A percentile compares a stretch with the other conserved stretches of the same genome.
Conservation (phyloP, 495 filamentous ascomycete species). For the Hypomontagnella monticulosa region DNA sequence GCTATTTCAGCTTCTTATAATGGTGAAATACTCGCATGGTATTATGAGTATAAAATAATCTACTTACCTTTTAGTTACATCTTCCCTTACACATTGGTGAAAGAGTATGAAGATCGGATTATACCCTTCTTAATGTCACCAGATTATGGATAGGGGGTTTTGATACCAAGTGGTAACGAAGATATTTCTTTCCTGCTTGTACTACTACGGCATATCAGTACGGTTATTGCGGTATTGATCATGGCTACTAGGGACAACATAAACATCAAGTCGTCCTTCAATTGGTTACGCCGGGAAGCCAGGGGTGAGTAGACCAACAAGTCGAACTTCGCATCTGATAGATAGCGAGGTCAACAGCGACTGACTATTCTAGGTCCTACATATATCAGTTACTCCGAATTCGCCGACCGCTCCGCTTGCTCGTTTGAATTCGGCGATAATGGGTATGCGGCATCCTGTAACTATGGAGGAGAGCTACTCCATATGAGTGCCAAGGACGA, state of each 20-base stretch:
- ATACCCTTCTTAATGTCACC: too few species aligned
- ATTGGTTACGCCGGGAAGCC: constrained; percentile 16
- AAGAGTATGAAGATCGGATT: too few species aligned
- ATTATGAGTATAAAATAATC: neutral
- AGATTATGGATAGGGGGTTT: too few species aligned
- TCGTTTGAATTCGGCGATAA: constrained; percentile 42
- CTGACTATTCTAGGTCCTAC: constrained; percentile 29
- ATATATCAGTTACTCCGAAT: constrained; percentile 36
- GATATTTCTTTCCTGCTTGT: too few species aligned
- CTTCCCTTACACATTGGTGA: too few species aligned
- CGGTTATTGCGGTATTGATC: neutral
- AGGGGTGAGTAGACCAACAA: neutral
- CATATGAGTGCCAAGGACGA: constrained; percentile 29
- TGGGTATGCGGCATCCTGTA: constrained; percentile 34
- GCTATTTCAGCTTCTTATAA: neutral
- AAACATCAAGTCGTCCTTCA: neutral
- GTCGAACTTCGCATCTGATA: neutral
- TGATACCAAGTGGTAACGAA: too few species aligned
- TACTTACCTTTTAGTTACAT: too few species aligned
- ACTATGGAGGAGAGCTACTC: constrained; percentile 38
- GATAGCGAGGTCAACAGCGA: neutral
- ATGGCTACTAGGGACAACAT: neutral
- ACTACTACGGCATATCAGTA: too few species aligned
- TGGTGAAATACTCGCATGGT: neutral
- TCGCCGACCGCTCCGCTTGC: constrained; percentile 27